Evolutionary conservation across 768 basidiomycete species (phyloP), one percentile per base, ranked within the genome.

Genomic region (Lyophyllum shimeji): DNA sequence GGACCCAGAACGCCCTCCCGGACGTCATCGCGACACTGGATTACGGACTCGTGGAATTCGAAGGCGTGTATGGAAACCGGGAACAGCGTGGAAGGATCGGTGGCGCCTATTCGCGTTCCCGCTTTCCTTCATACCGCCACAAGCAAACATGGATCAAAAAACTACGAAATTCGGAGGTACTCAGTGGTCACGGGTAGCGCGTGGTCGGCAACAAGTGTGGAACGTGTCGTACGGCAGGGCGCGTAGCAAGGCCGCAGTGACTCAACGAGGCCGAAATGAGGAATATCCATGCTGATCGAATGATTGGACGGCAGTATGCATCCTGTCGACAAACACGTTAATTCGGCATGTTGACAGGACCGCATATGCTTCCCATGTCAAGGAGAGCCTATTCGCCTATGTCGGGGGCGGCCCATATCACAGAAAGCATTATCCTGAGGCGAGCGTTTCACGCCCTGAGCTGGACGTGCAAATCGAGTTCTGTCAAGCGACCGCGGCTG

Each of bases 281-380:
- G 23, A 11, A n/a, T 42, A 44, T 29, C 31, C 25, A 33, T 13
- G 39, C 40, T 8, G 29, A 46, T 44, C 52, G 21, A 45, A 29
- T 53, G 33, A 39, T 47, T 53, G 31, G 47, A 33, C 39, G 31
- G 52, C 44, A 44, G 31, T 18, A 25, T 51, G 50, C 39, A 50
- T 25, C 24, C 25, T 52, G 50, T 50, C 48, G 13, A 23, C 3
- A 3, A 39, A 6, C 34, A 17, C 7, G 7, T 8, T 13, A 37
- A 37, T 37, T 37, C 15, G 34, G 15, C 29, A 37, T 13, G 15
- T 37, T 29, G 15, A 13, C 34, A 37, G 15, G 6, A 37, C 34
- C 15, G 15, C 6, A 37, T 9, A 9, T 29, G 29, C n/a, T 29
- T 9, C 29, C 29, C 29, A 29, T 29, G 5, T 29, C 29, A 9